These are phyloP conservation scores for Blastocystis sp. DNA, from an alignment of 352 stramenopile species.

Conservation along the genomic window DNA sequence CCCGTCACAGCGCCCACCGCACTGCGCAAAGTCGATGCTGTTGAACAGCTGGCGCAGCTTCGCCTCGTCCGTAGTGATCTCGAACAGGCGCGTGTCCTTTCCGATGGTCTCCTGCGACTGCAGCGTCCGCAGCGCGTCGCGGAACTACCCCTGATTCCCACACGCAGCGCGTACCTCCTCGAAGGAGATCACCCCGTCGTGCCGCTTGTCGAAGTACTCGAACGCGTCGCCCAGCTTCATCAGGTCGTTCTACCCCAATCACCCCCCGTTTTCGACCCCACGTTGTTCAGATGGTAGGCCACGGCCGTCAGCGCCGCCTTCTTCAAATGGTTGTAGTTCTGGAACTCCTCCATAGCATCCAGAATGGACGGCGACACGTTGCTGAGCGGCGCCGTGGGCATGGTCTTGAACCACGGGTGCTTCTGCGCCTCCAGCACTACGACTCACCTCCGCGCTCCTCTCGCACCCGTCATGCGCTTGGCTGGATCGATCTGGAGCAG, in stretches of 20 bases:
- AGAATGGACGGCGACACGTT: not conserved
- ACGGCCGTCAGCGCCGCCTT: slow-evolving; percentile 39
- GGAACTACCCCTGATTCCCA: not conserved
- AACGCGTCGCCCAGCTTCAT: slow-evolving; percentile 50
- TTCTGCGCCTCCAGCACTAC: slow-evolving; percentile 38
- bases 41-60: slow-evolving; percentile 34
- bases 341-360: slow-evolving; percentile 14
- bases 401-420: slow-evolving; percentile 28
- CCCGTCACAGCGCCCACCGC: not conserved
- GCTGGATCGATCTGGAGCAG: slow-evolving; percentile 16
- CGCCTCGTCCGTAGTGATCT: slow-evolving; percentile 6
- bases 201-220: slow-evolving; percentile 39
- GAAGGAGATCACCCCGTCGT: slow-evolving; percentile 31
- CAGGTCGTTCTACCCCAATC: slow-evolving; percentile 22
- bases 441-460: not conserved
- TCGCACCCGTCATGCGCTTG: slow-evolving; percentile 13
- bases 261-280: not conserved
- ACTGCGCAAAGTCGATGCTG: slow-evolving; percentile 30
- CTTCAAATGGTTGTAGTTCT: slow-evolving; percentile 37
- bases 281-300: slow-evolving; percentile 31
- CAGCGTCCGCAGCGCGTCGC: slow-evolving; percentile 28
- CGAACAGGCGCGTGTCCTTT: not conserved
- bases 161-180: not conserved
- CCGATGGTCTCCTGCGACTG: not conserved
- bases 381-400: not conserved